Evolutionary conservation across 2,329 filamentous ascomycete species (phyloP).

Genomic region (Sporothrix curviconia): DNA sequence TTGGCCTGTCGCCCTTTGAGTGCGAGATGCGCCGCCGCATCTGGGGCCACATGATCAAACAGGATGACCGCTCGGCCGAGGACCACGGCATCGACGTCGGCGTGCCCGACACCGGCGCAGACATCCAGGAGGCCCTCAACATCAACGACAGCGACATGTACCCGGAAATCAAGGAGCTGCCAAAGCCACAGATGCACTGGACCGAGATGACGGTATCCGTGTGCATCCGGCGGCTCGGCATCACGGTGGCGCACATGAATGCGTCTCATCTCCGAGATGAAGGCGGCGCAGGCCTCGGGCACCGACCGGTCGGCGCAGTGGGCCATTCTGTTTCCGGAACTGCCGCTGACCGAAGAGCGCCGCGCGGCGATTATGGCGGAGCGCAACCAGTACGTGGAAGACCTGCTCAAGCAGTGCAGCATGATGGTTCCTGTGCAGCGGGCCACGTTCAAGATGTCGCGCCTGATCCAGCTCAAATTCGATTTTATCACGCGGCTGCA

Average conservation of each 20-base stretch:
- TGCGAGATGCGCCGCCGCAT: constrained; percentile 20
- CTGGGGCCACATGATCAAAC: constrained; percentile 18
- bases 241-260: constrained; percentile 30
- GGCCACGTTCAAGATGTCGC: constrained; percentile 20
- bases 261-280: constrained; percentile 35
- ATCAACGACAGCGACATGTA: constrained; percentile 43
- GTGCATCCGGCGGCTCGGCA: constrained; percentile 41
- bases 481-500: constrained; percentile 26
- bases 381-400: constrained; percentile 38
- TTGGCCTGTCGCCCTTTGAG: constrained; percentile 36
- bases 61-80: constrained; percentile 35
- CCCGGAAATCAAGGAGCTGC: constrained; percentile 37
- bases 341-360: constrained; percentile 13
- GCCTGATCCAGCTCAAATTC: constrained; percentile 23
- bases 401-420: constrained; percentile 42
- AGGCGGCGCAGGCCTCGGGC: background rate
- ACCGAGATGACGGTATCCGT: constrained; percentile 49
- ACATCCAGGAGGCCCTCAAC: constrained; percentile 46
- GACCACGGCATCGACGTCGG: constrained; percentile 38
- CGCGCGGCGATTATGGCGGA: constrained; percentile 11
- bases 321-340: background rate
- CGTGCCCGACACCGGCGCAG: constrained; percentile 32
- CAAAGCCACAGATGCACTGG: constrained; percentile 38
- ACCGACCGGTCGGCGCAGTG: background rate
- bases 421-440: constrained; percentile 39